phyloP scores from a whole-genome alignment of 1,139 yeast genomes.

The Hansenula sp. region DNA sequence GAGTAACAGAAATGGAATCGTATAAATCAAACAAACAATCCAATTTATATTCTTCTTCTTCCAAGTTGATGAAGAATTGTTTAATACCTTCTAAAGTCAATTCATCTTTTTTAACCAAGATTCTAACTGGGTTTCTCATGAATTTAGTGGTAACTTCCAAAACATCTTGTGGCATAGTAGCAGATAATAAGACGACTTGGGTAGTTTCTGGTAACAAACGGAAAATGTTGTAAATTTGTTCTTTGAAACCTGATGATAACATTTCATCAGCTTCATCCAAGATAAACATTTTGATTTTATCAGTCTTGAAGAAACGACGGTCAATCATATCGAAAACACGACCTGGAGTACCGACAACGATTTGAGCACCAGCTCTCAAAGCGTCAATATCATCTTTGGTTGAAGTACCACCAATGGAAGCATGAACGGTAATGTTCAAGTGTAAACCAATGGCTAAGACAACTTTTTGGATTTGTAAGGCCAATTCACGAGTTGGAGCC shows the following conservation, averaged over 20 bases:
- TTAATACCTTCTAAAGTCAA: slow-evolving; percentile 97
- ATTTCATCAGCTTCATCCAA: slow-evolving; percentile 99
- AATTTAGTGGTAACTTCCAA: slow-evolving; percentile 95
- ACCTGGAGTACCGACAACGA: slow-evolving; percentile 99
- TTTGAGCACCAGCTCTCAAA: slow-evolving; percentile 89
- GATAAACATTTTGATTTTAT: slow-evolving; percentile 92
- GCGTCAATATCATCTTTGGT: slow-evolving; percentile 90
- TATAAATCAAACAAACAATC: slow-evolving; percentile 96
- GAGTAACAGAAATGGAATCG: slow-evolving; percentile 97
- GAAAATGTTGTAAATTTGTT: slow-evolving; percentile 96
- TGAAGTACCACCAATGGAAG: slow-evolving; percentile 98
- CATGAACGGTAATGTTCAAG: slow-evolving; percentile 92
- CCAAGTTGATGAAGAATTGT: slow-evolving; percentile 94
- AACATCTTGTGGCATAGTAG: slow-evolving; percentile 97
- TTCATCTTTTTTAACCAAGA: slow-evolving; percentile 97
- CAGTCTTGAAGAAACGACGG: slow-evolving; percentile 87
- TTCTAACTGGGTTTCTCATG: slow-evolving; percentile 97
- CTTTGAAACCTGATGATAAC: slow-evolving; percentile 95
- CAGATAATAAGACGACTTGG: slow-evolving; percentile 94
- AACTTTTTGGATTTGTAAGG: slow-evolving; percentile 96
- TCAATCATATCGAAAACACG: slow-evolving; percentile 97
- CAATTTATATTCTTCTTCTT: slow-evolving; percentile 87
- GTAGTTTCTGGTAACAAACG: slow-evolving; percentile 89
- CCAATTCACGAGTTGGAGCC: slow-evolving; percentile 99
- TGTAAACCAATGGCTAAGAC: slow-evolving; percentile 91